Evolutionary conservation across 192 early-diverging fungal species (phyloP).

Genomic region (Backusella tarrabulga): DNA sequence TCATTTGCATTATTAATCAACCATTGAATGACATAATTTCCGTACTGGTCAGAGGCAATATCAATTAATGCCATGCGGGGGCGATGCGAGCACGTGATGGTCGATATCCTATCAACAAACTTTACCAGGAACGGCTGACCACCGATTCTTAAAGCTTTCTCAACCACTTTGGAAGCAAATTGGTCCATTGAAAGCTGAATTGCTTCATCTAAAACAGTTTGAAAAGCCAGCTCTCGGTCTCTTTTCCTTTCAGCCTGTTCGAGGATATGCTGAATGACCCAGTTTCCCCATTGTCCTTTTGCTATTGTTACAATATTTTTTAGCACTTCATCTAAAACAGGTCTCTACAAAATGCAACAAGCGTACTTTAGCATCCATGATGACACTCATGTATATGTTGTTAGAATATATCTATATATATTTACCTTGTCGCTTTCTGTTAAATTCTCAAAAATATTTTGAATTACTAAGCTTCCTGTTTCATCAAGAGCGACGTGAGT

Average conservation of each 20-base stretch:
- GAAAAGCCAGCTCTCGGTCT: slow-evolving; percentile 50
- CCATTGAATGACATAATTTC: slow-evolving; percentile 79
- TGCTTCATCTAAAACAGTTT: slow-evolving; percentile 45
- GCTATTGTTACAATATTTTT: slow-evolving; percentile 60
- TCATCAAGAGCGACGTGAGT: slow-evolving; percentile 69
- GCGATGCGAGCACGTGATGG: slow-evolving; percentile 24
- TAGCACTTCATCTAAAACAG: slow-evolving; percentile 63
- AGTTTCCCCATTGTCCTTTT: slow-evolving; percentile 81
- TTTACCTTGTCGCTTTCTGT: slow-evolving; percentile 59
- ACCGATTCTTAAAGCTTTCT: slow-evolving; percentile 60
- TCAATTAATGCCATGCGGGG: slow-evolving; percentile 55
- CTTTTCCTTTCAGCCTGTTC: slow-evolving; percentile 54
- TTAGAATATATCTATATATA: too few species aligned
- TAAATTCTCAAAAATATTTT: slow-evolving; percentile 78
- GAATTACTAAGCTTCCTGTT: slow-evolving; percentile 73
- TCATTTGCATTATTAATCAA: slow-evolving; percentile 59
- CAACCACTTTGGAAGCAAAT: slow-evolving; percentile 76
- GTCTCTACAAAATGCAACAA: slow-evolving; percentile 29
- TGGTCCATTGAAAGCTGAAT: slow-evolving; percentile 67
- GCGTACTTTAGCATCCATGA: not conserved
- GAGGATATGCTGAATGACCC: slow-evolving; percentile 78
- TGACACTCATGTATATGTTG: too few species aligned
- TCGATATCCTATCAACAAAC: slow-evolving; percentile 30
- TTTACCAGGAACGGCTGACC: slow-evolving; percentile 16
- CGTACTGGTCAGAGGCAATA: slow-evolving; percentile 78